Evolutionary conservation across 768 basidiomycete species (phyloP), one percentile per base, ranked within the genome.

Genomic region (Terana coerulea): DNA sequence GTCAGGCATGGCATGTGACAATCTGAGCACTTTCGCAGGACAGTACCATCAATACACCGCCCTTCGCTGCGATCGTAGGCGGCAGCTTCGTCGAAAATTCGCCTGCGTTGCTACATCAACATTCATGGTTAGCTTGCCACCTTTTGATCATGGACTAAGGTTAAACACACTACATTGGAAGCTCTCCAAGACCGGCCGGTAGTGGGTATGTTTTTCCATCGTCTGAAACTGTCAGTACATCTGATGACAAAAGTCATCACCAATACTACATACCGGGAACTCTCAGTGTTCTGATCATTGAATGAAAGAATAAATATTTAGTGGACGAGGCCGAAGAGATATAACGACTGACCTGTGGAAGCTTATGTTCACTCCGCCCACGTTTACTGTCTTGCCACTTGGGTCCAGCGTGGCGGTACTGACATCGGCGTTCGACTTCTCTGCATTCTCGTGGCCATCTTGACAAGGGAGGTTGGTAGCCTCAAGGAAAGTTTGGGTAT

Each of bases 21-120:
- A 22, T 6, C n/a, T 2, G 39, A 40, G 25, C 21, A 56, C 61
- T 25, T 28, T n/a, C n/a, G n/a, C n/a, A n/a, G n/a, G n/a, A n/a
- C n/a, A n/a, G n/a, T n/a, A 66, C 66, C 15, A 66, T 51, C 45
- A 64, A 64, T 21, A 56, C 46, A 10, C 66, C 64, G 25, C 64
- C 64, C 35, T 64, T 64, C 1, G 30, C 39, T 6, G 57, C 21
- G 31, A 66, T 45, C 5, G 51, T 52, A 24, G 31, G 29, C 7
- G 66, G 64, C 22, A 66, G 56, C 14, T 26, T 44, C 8, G 53
- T 29, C 14, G 49, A 39, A 17, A 47, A 50, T 26, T 59, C 49
- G 0, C 40, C 60, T 3, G 60, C 50, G 46, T 62, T 61, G 47
- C 63, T 63, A 40, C 36, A 25, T 33, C 8, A 2, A 3, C 2